Conservation (phyloP, 345 rosid species). For the Rhodamnia argentea region DNA sequence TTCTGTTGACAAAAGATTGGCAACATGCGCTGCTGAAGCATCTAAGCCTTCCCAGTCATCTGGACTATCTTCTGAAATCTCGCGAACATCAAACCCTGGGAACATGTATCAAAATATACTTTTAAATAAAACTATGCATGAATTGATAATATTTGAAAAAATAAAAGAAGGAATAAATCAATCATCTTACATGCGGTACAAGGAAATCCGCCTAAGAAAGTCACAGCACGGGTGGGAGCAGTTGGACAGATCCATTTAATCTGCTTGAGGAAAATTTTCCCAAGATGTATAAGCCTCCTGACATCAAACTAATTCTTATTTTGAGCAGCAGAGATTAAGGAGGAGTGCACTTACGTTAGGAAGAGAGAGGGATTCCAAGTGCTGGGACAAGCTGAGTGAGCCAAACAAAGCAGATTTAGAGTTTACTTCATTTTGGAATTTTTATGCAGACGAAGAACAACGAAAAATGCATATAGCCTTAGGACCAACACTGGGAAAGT, state of each 20-base stretch:
- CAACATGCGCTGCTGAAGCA: slow-evolving; percentile 16
- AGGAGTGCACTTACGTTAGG: slow-evolving; percentile 5
- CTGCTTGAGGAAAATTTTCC: neutral
- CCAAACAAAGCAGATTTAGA: neutral
- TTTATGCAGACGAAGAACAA: neutral
- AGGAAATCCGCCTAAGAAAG: slow-evolving; percentile 12
- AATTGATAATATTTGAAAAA: neutral
- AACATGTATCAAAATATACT: neutral
- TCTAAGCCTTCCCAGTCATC: slow-evolving; percentile 15
- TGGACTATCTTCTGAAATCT: slow-evolving; percentile 10
- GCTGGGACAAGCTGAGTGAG: slow-evolving; percentile 8
- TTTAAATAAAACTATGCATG: neutral
- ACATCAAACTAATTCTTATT: neutral
- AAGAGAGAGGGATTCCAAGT: slow-evolving; percentile 12
- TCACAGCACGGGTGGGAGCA: slow-evolving; percentile 14
- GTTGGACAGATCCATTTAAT: slow-evolving; percentile 19
- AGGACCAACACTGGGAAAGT: neutral
- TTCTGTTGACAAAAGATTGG: slow-evolving; percentile 11
- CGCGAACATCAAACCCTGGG: slow-evolving; percentile 12
- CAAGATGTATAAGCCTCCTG: neutral
- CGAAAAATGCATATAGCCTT: neutral
- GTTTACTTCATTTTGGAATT: neutral
- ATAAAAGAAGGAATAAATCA: neutral
- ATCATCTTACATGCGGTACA: slow-evolving; percentile 11
- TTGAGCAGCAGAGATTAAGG: neutral